These are phyloP conservation scores for Suillus discolor DNA, from an alignment of 768 basidiomycete species.

Conservation along the genomic window DNA sequence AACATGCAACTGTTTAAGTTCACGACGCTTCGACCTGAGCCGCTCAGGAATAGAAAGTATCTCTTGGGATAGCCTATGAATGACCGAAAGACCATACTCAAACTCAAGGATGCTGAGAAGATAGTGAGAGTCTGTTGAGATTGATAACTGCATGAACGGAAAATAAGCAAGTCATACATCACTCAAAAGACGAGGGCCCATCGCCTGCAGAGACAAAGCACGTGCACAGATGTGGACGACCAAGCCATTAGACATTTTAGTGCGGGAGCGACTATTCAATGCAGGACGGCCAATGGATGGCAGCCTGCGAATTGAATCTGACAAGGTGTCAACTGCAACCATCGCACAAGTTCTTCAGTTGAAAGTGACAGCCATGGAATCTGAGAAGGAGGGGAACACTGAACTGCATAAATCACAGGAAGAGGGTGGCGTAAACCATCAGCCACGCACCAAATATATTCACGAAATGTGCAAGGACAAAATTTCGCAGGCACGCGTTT, in stretches of 20 bases:
- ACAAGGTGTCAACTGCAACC: not conserved
- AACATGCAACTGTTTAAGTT: too few species aligned
- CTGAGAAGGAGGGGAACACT: not conserved
- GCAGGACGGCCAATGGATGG: not conserved
- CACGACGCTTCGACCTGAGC: not conserved
- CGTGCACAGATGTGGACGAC: not conserved
- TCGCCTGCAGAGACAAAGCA: not conserved
- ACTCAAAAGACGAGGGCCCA: not conserved
- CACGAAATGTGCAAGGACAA: not conserved
- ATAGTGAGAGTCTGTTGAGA: not conserved
- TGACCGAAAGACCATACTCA: not conserved
- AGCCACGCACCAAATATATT: not conserved
- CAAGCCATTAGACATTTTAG: not conserved
- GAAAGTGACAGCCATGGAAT: not conserved
- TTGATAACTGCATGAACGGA: not conserved
- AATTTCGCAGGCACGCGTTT: too few species aligned
- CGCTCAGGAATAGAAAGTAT: not conserved
- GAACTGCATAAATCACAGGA: not conserved
- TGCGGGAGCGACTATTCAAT: not conserved
- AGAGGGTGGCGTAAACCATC: not conserved
- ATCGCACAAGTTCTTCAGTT: not conserved
- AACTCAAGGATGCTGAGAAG: not conserved
- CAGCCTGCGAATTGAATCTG: not conserved
- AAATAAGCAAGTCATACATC: not conserved
- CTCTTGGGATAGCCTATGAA: not conserved